phyloP scores from a whole-genome alignment of 257 asterid genomes.

The Handroanthus guayacan region DNA sequence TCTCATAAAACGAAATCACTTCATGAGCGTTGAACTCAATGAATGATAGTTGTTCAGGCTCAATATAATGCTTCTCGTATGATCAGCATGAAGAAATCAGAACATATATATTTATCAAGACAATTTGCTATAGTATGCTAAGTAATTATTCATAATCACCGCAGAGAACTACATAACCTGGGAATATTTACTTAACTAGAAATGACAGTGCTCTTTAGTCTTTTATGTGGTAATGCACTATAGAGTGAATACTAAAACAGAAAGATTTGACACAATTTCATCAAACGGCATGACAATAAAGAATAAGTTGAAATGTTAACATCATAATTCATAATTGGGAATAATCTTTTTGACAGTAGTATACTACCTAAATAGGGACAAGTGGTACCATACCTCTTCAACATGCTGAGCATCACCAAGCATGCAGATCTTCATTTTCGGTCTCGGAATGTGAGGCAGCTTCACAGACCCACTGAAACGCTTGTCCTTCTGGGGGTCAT shows the following conservation, averaged over 20 bases:
- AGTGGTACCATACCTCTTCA: slow-evolving; percentile 48
- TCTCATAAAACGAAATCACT: too few species aligned
- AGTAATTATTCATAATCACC: background rate
- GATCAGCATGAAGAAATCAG: background rate
- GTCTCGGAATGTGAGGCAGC: slow-evolving; percentile 62
- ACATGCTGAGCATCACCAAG: slow-evolving; percentile 68
- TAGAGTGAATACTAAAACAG: too few species aligned
- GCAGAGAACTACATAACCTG: background rate
- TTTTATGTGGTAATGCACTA: too few species aligned
- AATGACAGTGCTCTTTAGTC: background rate
- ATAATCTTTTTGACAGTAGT: background rate
- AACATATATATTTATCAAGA: background rate
- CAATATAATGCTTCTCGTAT: background rate
- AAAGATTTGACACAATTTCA: background rate
- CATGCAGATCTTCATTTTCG: slow-evolving; percentile 63
- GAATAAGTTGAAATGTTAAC: background rate
- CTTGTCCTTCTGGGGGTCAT: slow-evolving; percentile 66
- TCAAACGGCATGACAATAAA: background rate
- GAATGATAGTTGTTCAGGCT: background rate
- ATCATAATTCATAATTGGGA: background rate
- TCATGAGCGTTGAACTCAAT: too few species aligned
- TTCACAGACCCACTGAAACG: slow-evolving; percentile 65
- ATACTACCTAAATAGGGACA: background rate
- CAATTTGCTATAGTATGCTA: background rate
- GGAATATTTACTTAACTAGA: background rate